Evolutionary conservation across 208 protist species (phyloP).

Genomic region (Herpetomonas samuelpessoai): DNA sequence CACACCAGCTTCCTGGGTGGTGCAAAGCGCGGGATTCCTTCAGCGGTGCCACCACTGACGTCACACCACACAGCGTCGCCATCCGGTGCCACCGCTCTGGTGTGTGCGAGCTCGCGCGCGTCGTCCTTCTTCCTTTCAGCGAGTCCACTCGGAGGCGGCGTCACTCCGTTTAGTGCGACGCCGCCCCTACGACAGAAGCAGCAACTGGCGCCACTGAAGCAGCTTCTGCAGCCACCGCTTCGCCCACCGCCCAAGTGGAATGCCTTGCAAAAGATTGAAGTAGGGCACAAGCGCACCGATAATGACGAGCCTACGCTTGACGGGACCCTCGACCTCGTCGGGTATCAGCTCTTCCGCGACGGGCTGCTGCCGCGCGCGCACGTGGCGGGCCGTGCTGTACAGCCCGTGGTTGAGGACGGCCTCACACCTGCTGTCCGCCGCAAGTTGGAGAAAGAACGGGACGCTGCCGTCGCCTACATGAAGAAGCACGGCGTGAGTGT

Average conservation of each 20-base stretch:
- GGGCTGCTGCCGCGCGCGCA: conserved; percentile 60
- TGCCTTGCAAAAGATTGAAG: conserved; percentile 61
- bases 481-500: conserved; percentile 69
- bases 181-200: conserved; percentile 1
- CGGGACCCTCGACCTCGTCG: conserved; percentile 75
- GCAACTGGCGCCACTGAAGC: conserved; percentile 2
- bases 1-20: too few species aligned
- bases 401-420: conserved; percentile 17
- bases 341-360: conserved; percentile 86
- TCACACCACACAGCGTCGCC: too few species aligned
- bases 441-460: conserved; percentile 43
- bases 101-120: too few species aligned
- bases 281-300: conserved; percentile 57
- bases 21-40: too few species aligned
- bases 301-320: conserved; percentile 73
- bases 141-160: too few species aligned
- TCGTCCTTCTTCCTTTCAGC: too few species aligned
- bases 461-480: conserved; percentile 46
- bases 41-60: too few species aligned
- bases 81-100: too few species aligned
- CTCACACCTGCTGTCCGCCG: conserved; percentile 27
- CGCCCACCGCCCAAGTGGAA: conserved; percentile 59
- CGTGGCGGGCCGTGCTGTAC: conserved; percentile 25
- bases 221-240: conserved; percentile 17
- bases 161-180: background rate